These are phyloP conservation scores for Aspergillus awamori DNA, from an alignment of 2,329 filamentous ascomycete species.

Conservation along the genomic window DNA sequence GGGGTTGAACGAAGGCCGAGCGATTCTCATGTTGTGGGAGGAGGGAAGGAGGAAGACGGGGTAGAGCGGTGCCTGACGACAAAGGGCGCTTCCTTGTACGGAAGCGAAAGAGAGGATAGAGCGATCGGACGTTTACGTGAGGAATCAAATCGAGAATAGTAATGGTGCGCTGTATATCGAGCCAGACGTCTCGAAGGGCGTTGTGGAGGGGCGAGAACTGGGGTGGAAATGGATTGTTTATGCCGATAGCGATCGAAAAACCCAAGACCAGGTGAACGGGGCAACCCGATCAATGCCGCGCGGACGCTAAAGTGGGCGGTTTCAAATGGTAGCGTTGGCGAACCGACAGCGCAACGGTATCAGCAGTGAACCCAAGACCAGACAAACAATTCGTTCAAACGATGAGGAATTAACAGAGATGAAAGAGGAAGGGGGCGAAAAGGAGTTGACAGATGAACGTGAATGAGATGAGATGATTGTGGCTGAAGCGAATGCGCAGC, in stretches of 20 bases:
- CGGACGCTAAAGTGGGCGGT: conserved; percentile 22
- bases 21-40: conserved; percentile 29
- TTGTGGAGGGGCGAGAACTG: conserved; percentile 13
- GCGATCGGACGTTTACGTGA: not conserved
- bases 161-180: not conserved
- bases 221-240: conserved; percentile 27
- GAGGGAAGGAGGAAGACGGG: conserved; percentile 6
- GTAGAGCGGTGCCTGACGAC: conserved; percentile 22
- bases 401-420: not conserved
- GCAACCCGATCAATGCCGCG: conserved; percentile 29
- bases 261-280: conserved; percentile 26
- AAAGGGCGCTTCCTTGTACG: conserved; percentile 16
- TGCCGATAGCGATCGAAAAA: conserved; percentile 21
- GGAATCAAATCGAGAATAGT: not conserved
- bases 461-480: not conserved
- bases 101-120: conserved; percentile 1
- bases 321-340: not conserved
- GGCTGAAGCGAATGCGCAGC: not conserved
- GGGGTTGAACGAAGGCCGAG: conserved; percentile 45
- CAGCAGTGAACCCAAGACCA: not conserved
- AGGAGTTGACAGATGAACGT: not conserved
- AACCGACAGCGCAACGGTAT: not conserved
- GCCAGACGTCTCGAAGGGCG: not conserved
- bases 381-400: not conserved
- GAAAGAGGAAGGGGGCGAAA: not conserved